These are phyloP conservation scores for Intubia oerlemansii DNA, from an alignment of 2,329 filamentous ascomycete genomes.

Conservation along the genomic window DNA sequence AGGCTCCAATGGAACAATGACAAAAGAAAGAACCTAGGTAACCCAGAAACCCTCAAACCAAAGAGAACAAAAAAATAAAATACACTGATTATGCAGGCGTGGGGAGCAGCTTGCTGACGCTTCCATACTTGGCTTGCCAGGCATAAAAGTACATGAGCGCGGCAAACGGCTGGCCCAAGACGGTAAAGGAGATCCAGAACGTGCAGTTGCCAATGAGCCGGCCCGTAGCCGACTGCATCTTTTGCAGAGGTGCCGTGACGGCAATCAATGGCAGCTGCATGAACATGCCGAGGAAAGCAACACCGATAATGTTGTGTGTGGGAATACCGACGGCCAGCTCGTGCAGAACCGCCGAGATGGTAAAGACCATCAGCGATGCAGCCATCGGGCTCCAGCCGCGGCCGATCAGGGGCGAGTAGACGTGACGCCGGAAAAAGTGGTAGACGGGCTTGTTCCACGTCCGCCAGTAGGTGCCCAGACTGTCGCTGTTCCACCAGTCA, in stretches of 20 bases:
- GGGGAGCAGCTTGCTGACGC: constrained; percentile 30
- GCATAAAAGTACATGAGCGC: constrained; percentile 92
- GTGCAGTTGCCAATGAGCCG: constrained; percentile 76
- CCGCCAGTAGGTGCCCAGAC: constrained; percentile 76
- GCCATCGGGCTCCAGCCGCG: constrained; percentile 52
- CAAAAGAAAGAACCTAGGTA: background rate
- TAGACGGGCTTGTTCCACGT: constrained; percentile 97
- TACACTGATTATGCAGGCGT: background rate
- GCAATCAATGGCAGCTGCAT: constrained; percentile 75
- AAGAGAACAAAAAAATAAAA: background rate
- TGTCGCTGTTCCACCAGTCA: constrained; percentile 93
- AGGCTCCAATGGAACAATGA: too few species aligned
- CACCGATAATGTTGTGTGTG: constrained; percentile 81
- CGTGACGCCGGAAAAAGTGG: constrained; percentile 85
- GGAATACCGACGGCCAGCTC: constrained; percentile 85
- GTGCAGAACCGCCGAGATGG: constrained; percentile 73
- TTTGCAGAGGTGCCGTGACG: constrained; percentile 59
- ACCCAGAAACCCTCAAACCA: too few species aligned
- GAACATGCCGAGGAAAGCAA: constrained; percentile 89
- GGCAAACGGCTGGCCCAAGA: constrained; percentile 84
- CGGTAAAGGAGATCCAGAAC: constrained; percentile 92
- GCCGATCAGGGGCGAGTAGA: constrained; percentile 73
- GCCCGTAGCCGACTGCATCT: constrained; percentile 52
- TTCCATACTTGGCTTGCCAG: constrained; percentile 95
- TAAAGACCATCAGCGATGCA: constrained; percentile 67